A percentile compares a stretch with the other conserved stretches of the same genome.
Conservation (phyloP, 1,139 yeast genomes). For the Candida glucosophila region DNA sequence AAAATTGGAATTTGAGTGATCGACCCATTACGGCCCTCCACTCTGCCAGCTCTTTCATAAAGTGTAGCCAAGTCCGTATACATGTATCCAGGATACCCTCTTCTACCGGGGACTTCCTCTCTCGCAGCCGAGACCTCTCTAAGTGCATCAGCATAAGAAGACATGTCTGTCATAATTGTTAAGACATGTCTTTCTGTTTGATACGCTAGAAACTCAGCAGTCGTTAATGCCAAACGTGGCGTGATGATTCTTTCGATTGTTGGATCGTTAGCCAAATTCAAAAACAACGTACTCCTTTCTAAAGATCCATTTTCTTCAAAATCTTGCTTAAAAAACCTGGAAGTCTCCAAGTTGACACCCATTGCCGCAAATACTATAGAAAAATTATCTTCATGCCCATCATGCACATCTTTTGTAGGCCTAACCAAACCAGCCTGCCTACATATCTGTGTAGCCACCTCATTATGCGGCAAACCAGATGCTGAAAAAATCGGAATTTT, state of each 20-base stretch:
- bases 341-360: conserved; percentile 44
- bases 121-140: conserved; percentile 99
- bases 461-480: conserved; percentile 98
- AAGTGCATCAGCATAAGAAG: conserved; percentile 97
- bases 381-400: conserved; percentile 98
- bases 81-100: conserved; percentile 99
- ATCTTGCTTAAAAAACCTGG: conserved; percentile 79
- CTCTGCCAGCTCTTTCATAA: conserved; percentile 99
- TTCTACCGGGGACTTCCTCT: conserved; percentile 99
- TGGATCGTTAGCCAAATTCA: conserved; percentile 97
- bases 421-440: conserved; percentile 99
- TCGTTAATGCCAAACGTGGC: conserved; percentile 98
- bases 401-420: conserved; percentile 98
- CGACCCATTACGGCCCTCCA: conserved; percentile 98
- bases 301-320: conserved; percentile 98
- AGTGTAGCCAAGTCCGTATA: conserved; percentile 98
- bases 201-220: conserved; percentile 97
- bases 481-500: conserved; percentile 98
- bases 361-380: conserved; percentile 96
- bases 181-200: conserved; percentile 99
- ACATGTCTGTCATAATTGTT: conserved; percentile 97
- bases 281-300: conserved; percentile 93
- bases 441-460: conserved; percentile 98
- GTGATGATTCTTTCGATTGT: conserved; percentile 98
- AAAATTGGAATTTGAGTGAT: conserved; percentile 97